phyloP scores from a whole-genome alignment of 2,329 filamentous ascomycete genomes.

The Monascus ruber region DNA sequence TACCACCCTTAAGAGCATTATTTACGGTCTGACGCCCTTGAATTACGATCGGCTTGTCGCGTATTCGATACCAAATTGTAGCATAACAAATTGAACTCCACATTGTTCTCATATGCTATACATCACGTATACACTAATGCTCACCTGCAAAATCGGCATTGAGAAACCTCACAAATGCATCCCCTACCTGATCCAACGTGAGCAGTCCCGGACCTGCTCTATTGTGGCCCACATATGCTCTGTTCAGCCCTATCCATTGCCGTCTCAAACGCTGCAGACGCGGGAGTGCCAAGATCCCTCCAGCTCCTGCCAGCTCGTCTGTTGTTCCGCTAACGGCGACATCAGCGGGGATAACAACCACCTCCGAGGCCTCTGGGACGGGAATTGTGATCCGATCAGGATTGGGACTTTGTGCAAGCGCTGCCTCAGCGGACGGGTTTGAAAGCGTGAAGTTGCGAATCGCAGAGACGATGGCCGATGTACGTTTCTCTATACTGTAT shows the following conservation, averaged over 20 bases:
- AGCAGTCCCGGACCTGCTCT: constrained; percentile 24
- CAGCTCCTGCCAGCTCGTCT: constrained; percentile 32
- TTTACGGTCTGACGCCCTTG: no score
- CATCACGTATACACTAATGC: constrained; percentile 1
- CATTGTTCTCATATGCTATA: no score
- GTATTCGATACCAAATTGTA: no score
- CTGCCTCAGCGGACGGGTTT: constrained; percentile 26
- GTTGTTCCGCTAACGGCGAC: constrained; percentile 25
- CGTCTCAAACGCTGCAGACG: constrained; percentile 32
- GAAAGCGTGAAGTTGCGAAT: constrained; percentile 30
- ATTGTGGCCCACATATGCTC: constrained; percentile 26
- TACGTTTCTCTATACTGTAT: constrained; percentile 33
- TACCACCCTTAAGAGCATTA: no score
- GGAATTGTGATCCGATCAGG: constrained; percentile 22
- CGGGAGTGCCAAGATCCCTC: constrained; percentile 30
- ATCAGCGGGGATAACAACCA: constrained; percentile 28
- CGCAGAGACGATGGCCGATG: constrained; percentile 29
- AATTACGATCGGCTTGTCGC: no score
- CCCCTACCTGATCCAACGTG: constrained; percentile 23
- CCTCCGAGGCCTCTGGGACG: constrained; percentile 18
- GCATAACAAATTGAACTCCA: no score
- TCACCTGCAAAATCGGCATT: constrained; percentile 32
- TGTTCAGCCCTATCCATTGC: constrained; percentile 37
- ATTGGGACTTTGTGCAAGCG: constrained; percentile 18
- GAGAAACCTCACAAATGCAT: constrained; percentile 37